Conservation (phyloP, 192 early-diverging fungal genomes). For the Podila epicladia region DNA sequence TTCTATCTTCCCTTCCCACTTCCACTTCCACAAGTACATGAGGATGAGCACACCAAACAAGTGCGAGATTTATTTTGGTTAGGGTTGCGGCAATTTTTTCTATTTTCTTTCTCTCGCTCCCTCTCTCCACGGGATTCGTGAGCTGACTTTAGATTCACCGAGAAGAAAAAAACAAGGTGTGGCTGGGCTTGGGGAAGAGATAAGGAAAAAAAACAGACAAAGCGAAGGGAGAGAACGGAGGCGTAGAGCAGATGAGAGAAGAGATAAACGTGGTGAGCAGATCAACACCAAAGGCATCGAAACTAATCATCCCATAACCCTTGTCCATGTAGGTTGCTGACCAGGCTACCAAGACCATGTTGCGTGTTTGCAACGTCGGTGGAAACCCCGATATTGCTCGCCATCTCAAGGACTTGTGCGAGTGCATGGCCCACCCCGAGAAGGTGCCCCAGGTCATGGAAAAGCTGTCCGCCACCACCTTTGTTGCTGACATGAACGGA, state of each 20-base stretch:
- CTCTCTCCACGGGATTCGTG: no score
- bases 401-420: conserved; percentile 77
- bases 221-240: no score
- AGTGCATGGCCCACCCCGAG: conserved; percentile 80
- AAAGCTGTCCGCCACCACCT: conserved; percentile 83
- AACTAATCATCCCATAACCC: conserved; percentile 15
- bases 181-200: no score
- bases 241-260: no score
- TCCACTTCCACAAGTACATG: no score
- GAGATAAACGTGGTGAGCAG: neutral
- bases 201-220: no score
- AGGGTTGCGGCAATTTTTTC: no score
- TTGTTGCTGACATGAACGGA: conserved; percentile 80
- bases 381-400: conserved; percentile 84
- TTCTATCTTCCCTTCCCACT: neutral
- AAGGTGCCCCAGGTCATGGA: conserved; percentile 81
- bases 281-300: neutral
- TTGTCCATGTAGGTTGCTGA: conserved; percentile 33
- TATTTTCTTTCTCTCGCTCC: no score
- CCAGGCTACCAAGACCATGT: conserved; percentile 74
- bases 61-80: no score
- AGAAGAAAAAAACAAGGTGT: no score
- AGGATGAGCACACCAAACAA: no score
- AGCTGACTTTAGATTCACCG: no score
- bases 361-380: conserved; percentile 71